These are phyloP conservation scores for Trichocladium antarcticum DNA, from an alignment of 495 filamentous ascomycete species.

Conservation along the genomic window DNA sequence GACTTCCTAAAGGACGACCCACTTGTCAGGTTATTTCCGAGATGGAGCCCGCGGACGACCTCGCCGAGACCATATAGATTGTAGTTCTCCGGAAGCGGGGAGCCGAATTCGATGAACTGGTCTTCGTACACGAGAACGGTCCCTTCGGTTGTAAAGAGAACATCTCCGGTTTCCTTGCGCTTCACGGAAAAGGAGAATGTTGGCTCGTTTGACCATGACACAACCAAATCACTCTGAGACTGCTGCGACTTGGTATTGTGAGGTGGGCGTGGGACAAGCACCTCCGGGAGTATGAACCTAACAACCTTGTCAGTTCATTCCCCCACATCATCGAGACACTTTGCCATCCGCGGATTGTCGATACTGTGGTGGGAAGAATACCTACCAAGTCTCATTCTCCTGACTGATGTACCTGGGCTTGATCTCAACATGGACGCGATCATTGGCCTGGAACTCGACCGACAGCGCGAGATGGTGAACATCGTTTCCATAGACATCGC, in stretches of 20 bases:
- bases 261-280: conserved; percentile 49
- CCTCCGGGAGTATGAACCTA: conserved; percentile 50
- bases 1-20: conserved; percentile 20
- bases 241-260: conserved; percentile 29
- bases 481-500: conserved; percentile 66
- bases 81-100: conserved; percentile 57
- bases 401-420: conserved; percentile 52
- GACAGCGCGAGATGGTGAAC: conserved; percentile 50
- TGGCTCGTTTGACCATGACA: conserved; percentile 50
- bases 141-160: conserved; percentile 64
- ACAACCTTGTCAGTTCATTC: background rate
- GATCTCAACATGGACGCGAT: conserved; percentile 69
- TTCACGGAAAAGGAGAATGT: conserved; percentile 67
- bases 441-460: conserved; percentile 60
- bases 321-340: too few species aligned
- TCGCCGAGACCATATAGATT: conserved; percentile 80
- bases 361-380: too few species aligned
- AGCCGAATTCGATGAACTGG: conserved; percentile 70
- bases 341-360: too few species aligned
- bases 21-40: conserved; percentile 64
- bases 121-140: conserved; percentile 61
- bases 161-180: conserved; percentile 50
- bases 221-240: conserved; percentile 39
- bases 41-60: conserved; percentile 58
- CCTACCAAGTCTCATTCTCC: conserved; percentile 50